Evolutionary conservation across 192 early-diverging fungal species (phyloP).

Genomic region (Borealophlyctis nickersoniae): DNA sequence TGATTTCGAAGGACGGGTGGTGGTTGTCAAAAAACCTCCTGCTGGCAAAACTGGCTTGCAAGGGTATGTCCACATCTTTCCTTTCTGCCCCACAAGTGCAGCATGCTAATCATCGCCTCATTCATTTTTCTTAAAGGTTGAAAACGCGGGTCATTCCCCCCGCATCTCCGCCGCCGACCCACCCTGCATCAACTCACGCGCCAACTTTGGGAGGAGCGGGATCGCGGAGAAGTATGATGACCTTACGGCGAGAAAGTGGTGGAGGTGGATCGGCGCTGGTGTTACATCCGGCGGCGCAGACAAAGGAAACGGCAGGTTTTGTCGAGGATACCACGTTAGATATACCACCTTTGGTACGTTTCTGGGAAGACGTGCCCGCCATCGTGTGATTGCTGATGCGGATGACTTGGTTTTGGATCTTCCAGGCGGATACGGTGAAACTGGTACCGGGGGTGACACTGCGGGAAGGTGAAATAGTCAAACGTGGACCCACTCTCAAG

Average conservation of each 20-base stretch:
- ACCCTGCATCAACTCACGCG: neutral
- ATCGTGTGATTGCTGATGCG: neutral
- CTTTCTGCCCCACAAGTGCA: no score
- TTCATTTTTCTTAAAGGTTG: no score
- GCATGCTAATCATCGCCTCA: no score
- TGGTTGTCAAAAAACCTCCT: conserved; percentile 28
- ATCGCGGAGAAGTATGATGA: neutral
- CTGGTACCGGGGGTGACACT: conserved; percentile 43
- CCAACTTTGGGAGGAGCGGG: neutral
- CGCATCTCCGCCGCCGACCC: neutral
- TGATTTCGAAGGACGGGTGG: conserved; percentile 35
- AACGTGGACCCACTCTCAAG: conserved; percentile 24
- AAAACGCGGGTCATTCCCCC: neutral
- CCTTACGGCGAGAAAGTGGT: neutral
- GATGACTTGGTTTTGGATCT: neutral
- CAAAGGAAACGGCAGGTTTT: conserved; percentile 20
- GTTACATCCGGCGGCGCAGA: neutral
- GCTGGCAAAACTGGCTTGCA: neutral
- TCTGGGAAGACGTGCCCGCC: neutral
- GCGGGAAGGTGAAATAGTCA: conserved; percentile 45
- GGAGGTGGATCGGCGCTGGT: neutral
- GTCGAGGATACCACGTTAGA: conserved; percentile 36
- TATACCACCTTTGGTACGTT: conserved; percentile 15
- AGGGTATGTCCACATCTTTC: neutral
- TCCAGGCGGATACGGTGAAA: conserved; percentile 46